These are phyloP conservation scores for Paspalum notatum DNA, from an alignment of 176 grass and related monocot species.

Conservation along the genomic window DNA sequence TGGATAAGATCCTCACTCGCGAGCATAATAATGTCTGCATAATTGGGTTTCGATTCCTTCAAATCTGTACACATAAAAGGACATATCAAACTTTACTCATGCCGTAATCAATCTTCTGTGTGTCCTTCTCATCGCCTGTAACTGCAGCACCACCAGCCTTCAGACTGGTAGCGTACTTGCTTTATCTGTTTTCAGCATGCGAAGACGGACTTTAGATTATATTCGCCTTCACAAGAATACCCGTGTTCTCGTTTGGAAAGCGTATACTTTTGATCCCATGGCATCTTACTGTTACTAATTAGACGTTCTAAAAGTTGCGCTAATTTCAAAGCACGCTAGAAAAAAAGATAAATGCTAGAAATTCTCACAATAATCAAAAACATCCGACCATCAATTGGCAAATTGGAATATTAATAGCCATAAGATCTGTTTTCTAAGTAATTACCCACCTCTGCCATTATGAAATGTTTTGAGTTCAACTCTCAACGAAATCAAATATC, in stretches of 20 bases:
- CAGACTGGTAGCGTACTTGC: not conserved
- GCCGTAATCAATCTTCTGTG: not conserved
- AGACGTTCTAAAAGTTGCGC: too few relatives aligned
- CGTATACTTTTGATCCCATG: too few relatives aligned
- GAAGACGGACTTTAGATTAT: accelerated
- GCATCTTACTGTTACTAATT: too few relatives aligned
- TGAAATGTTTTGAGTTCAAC: too few relatives aligned
- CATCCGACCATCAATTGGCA: too few relatives aligned
- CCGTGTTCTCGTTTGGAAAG: not conserved
- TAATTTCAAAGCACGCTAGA: too few relatives aligned
- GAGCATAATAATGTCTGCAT: not conserved
- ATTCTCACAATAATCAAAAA: too few relatives aligned
- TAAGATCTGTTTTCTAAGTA: too few relatives aligned
- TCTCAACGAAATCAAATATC: too few relatives aligned
- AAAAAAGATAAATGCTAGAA: too few relatives aligned
- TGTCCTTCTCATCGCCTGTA: not conserved
- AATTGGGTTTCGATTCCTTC: constrained; percentile 14
- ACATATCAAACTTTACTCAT: not conserved
- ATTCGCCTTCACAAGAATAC: not conserved
- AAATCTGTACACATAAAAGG: not conserved
- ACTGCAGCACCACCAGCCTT: not conserved
- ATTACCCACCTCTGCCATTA: too few relatives aligned
- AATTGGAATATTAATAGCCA: too few relatives aligned
- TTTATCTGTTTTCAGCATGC: not conserved
- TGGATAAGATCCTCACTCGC: constrained; percentile 17